These are phyloP conservation scores for Crithidia fasciculata DNA, from an alignment of 208 protist genomes.

Conservation along the genomic window DNA sequence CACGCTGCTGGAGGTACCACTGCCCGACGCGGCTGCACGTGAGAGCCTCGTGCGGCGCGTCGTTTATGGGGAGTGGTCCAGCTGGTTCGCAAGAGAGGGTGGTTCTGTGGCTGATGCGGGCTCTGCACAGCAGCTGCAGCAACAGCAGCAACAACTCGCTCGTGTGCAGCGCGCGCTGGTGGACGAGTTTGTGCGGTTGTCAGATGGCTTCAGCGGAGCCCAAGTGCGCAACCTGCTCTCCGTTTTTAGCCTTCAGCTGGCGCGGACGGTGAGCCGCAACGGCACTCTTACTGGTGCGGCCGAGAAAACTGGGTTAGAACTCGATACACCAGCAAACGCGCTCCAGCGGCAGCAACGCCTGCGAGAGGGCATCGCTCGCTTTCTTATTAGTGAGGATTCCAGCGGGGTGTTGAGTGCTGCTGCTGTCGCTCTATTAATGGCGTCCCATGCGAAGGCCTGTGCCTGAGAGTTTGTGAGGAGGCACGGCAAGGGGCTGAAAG, in stretches of 20 bases:
- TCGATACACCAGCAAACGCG: background rate
- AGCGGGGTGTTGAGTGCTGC: background rate
- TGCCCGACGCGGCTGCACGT: constrained; percentile 59
- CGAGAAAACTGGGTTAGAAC: too few relatives aligned
- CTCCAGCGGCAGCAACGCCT: background rate
- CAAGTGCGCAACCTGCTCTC: constrained; percentile 56
- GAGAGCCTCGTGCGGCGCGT: constrained; percentile 46
- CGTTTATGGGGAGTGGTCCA: constrained; percentile 68
- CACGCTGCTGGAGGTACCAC: constrained; percentile 70
- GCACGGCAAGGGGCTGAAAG: too few relatives aligned
- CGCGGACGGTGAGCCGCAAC: constrained; percentile 19
- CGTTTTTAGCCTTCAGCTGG: constrained; percentile 60
- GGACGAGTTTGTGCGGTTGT: constrained; percentile 43
- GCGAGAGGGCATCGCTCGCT: constrained; percentile 2
- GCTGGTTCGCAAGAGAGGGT: constrained; percentile 38
- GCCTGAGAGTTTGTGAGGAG: background rate
- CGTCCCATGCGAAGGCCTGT: background rate
- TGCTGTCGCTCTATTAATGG: background rate
- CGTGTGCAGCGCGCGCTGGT: constrained; percentile 33
- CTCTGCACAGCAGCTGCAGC: background rate
- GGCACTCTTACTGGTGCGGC: background rate
- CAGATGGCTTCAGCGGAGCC: constrained; percentile 58
- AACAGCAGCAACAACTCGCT: background rate
- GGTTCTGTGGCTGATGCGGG: too few relatives aligned
- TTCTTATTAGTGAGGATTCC: background rate